A percentile compares a stretch with the other conserved stretches of the same genome.
These are phyloP conservation scores for Auriscalpium vulgare DNA, from an alignment of 768 basidiomycete species.

Conservation along the genomic window DNA sequence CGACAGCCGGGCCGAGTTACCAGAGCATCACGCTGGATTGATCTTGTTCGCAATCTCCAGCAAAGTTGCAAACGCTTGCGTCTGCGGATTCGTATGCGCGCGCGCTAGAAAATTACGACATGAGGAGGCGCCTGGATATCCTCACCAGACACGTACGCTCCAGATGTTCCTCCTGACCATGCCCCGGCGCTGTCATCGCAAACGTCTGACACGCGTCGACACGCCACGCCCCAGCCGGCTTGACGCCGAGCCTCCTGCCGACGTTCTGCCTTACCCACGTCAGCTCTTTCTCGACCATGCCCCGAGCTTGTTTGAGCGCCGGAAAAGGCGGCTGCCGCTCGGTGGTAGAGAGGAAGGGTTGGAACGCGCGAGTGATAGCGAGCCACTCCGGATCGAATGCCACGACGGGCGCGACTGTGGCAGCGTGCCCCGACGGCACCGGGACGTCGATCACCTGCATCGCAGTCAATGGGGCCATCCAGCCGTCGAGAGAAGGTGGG, in stretches of 20 bases:
- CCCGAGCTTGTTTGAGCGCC: conserved; percentile 37
- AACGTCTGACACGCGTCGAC: conserved; percentile 13
- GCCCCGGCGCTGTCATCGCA: conserved; percentile 11
- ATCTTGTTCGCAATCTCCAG: conserved; percentile 59
- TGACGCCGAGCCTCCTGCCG: conserved; percentile 16
- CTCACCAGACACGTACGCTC: conserved; percentile 2
- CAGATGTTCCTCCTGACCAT: not conserved
- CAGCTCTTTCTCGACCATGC: conserved; percentile 50
- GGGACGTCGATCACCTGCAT: conserved; percentile 63
- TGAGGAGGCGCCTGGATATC: not conserved
- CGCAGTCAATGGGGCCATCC: not conserved
- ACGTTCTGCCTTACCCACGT: conserved; percentile 65
- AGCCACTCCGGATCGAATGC: conserved; percentile 90
- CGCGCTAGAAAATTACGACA: not conserved
- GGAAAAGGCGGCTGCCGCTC: conserved; percentile 52
- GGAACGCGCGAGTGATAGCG: conserved; percentile 82
- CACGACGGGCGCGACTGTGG: conserved; percentile 29
- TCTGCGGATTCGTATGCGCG: conserved; percentile 87
- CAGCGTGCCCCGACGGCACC: conserved; percentile 11
- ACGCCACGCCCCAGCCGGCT: not conserved
- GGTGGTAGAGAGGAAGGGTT: conserved; percentile 61
- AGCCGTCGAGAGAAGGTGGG: not conserved
- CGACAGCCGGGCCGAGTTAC: no score
- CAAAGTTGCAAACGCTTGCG: conserved; percentile 76
- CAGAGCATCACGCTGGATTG: not conserved